Conservation (phyloP, 2,329 filamentous ascomycete species). For the Microcyclospora pomicola region DNA sequence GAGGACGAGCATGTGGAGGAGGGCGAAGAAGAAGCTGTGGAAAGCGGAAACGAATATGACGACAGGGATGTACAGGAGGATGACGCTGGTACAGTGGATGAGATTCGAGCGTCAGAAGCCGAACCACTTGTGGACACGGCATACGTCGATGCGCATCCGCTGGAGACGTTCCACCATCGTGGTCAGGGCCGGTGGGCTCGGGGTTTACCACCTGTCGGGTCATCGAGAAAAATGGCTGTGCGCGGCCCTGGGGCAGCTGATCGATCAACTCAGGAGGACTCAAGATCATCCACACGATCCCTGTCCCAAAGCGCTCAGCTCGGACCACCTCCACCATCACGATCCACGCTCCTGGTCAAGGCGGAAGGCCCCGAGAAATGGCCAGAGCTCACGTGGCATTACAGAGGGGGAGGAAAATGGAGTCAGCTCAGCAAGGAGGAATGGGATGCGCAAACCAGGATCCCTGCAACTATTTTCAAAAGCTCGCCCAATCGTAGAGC, state of each 20-base stretch:
- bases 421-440: conserved; percentile 15
- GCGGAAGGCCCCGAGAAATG: conserved; percentile 21
- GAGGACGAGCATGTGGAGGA: neutral
- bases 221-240: conserved; percentile 15
- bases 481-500: conserved; percentile 2
- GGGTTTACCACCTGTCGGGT: conserved; percentile 15
- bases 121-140: conserved; percentile 10
- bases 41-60: conserved; percentile 1
- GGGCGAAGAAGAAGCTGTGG: conserved; percentile 1
- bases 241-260: conserved; percentile 13
- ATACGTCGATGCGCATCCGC: conserved; percentile 16
- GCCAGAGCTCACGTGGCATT: conserved; percentile 17
- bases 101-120: neutral
- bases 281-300: neutral
- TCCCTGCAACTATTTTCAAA: conserved; percentile 4
- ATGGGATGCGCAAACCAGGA: conserved; percentile 4
- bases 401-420: conserved; percentile 23
- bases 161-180: conserved; percentile 17
- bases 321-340: conserved; percentile 3
- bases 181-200: conserved; percentile 20
- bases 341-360: conserved; percentile 14
- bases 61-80: conserved; percentile 1
- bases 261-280: neutral
- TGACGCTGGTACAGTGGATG: neutral
- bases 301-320: too few species aligned